Conservation (phyloP, 345 rosid species). For the Clausena lansium region DNA sequence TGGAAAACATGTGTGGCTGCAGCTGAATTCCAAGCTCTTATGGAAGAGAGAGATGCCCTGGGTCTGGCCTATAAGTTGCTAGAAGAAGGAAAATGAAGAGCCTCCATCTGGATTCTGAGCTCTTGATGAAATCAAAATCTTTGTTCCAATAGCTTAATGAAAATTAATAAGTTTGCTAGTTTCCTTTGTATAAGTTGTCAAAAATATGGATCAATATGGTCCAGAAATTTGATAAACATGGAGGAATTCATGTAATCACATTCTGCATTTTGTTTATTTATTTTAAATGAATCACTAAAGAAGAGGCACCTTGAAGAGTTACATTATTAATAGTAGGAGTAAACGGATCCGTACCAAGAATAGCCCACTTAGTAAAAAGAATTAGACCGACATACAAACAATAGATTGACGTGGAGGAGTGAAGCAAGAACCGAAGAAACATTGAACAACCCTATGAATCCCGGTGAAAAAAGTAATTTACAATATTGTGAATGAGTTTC, state of each 20-base stretch:
- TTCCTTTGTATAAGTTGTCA: background rate
- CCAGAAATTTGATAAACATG: background rate
- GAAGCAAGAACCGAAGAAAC: background rate
- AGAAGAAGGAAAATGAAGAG: background rate
- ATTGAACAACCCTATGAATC: background rate
- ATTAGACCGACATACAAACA: background rate
- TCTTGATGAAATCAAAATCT: background rate
- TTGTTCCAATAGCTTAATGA: too few species aligned
- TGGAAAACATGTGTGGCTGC: background rate
- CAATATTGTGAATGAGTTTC: too few species aligned
- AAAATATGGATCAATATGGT: background rate
- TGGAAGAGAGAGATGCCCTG: conserved; percentile 7
- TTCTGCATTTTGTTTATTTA: too few species aligned
- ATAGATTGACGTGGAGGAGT: background rate
- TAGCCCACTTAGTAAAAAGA: too few species aligned
- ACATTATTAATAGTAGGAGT: too few species aligned
- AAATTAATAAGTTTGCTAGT: background rate
- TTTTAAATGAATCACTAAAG: too few species aligned
- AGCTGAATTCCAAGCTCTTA: conserved; percentile 18
- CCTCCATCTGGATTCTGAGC: background rate
- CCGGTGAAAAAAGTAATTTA: too few species aligned
- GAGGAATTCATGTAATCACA: background rate
- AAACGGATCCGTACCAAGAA: too few species aligned
- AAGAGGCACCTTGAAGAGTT: too few species aligned
- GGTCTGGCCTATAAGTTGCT: background rate